phyloP scores from a whole-genome alignment of 805 yeast genomes.

The Clavispora asparagi region DNA sequence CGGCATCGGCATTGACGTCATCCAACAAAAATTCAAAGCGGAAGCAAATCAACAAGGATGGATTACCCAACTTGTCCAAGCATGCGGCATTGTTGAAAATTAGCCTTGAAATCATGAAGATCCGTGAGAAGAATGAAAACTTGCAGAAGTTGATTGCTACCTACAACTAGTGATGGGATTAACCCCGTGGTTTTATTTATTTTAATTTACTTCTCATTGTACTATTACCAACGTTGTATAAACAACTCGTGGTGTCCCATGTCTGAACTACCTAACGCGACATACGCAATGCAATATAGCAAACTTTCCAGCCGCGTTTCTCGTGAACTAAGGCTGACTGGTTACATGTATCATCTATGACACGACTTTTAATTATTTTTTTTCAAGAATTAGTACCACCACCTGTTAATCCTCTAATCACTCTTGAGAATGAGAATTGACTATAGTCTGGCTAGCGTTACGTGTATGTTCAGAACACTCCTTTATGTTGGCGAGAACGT shows the following conservation, averaged over 20 bases:
- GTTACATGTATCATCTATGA: too few relatives aligned
- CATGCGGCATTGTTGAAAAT: constrained; percentile 39
- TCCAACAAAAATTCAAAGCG: constrained; percentile 30
- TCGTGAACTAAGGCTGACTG: too few relatives aligned
- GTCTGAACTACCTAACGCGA: too few relatives aligned
- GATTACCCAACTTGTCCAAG: constrained; percentile 41
- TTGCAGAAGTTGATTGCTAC: constrained; percentile 22
- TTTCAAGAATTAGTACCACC: too few relatives aligned
- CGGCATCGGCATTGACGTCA: constrained; percentile 12
- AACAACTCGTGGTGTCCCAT: too few relatives aligned
- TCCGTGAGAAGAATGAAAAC: constrained; percentile 28
- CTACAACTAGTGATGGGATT: background rate
- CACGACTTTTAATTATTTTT: too few relatives aligned
- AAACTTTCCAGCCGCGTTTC: too few relatives aligned
- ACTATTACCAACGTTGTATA: background rate
- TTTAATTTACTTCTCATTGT: background rate
- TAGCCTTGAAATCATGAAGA: constrained; percentile 32
- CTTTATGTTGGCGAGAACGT: background rate
- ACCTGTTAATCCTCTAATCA: too few relatives aligned
- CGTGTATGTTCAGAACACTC: background rate
- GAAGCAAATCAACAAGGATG: constrained; percentile 37
- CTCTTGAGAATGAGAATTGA: too few relatives aligned
- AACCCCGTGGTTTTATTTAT: background rate
- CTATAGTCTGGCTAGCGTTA: too few relatives aligned
- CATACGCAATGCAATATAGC: too few relatives aligned